Evolutionary conservation across 768 basidiomycete genomes (phyloP).

Genomic region (Mycena olivaceomarginata): DNA sequence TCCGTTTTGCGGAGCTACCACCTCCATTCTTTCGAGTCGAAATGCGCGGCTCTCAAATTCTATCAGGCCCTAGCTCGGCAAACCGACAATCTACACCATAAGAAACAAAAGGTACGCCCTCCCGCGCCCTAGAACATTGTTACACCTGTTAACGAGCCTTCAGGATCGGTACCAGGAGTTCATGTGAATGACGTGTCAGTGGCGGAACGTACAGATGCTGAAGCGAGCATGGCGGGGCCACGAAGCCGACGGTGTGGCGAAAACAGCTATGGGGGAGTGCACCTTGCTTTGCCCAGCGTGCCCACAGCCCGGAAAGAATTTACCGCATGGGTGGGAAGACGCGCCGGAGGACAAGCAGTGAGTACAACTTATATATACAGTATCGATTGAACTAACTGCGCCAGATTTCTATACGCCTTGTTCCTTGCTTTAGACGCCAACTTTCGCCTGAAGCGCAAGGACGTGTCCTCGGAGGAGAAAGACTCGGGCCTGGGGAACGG

Average conservation of each 20-base stretch:
- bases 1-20: no score
- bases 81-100: no score
- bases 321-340: not conserved
- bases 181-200: no score
- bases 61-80: no score
- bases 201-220: slow-evolving; percentile 37
- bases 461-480: slow-evolving; percentile 47
- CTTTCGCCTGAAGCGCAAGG: slow-evolving; percentile 45
- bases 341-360: not conserved
- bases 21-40: no score
- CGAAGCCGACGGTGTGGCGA: not conserved
- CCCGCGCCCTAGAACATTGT: no score
- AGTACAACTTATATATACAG: not conserved
- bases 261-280: not conserved
- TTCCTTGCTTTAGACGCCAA: not conserved
- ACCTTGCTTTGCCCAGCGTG: slow-evolving; percentile 27
- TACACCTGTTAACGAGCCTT: no score
- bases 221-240: slow-evolving; percentile 6
- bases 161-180: no score
- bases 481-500: slow-evolving; percentile 55
- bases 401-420: not conserved
- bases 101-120: no score
- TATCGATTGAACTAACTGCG: not conserved
- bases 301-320: not conserved
- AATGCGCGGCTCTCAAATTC: no score